Evolutionary conservation across 2,329 filamentous ascomycete genomes (phyloP).

Genomic region (Zymoseptoria pseudotritici): DNA sequence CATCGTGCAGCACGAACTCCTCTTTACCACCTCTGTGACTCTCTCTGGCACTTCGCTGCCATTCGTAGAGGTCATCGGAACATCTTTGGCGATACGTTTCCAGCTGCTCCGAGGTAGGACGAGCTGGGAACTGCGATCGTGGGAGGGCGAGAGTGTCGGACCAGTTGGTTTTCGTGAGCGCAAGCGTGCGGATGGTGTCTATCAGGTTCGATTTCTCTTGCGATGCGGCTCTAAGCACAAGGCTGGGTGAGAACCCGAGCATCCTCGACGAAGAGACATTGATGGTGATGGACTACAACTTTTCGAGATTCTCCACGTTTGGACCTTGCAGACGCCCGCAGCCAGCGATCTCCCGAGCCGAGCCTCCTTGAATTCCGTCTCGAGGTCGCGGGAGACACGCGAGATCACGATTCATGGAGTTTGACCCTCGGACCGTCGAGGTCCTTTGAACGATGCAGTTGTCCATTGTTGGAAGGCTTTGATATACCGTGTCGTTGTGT

Average conservation of each 20-base stretch:
- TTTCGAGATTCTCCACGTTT: background rate
- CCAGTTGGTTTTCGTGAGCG: slow-evolving; percentile 18
- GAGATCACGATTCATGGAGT: background rate
- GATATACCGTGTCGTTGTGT: background rate
- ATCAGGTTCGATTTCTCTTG: slow-evolving; percentile 1
- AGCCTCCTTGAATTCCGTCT: background rate
- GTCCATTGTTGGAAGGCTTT: background rate
- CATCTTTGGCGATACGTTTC: slow-evolving; percentile 63
- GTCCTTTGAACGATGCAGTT: background rate
- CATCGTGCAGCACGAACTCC: slow-evolving; percentile 82
- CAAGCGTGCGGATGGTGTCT: slow-evolving; percentile 6
- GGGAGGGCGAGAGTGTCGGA: slow-evolving; percentile 40
- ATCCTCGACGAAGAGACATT: slow-evolving; percentile 1
- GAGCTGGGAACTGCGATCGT: slow-evolving; percentile 42
- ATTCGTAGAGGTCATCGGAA: slow-evolving; percentile 80
- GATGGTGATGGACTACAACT: background rate
- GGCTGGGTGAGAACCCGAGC: slow-evolving; percentile 7
- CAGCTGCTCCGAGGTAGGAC: slow-evolving; percentile 36
- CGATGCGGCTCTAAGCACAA: slow-evolving; percentile 6
- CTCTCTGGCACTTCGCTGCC: slow-evolving; percentile 56
- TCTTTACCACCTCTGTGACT: slow-evolving; percentile 37
- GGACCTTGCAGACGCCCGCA: background rate
- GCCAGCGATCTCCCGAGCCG: background rate
- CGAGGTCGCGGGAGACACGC: background rate
- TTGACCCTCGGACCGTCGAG: background rate